Evolutionary conservation across 1,284 basidiomycete genomes (phyloP).

Genomic region (Cutaneotrichosporon daszewskae): DNA sequence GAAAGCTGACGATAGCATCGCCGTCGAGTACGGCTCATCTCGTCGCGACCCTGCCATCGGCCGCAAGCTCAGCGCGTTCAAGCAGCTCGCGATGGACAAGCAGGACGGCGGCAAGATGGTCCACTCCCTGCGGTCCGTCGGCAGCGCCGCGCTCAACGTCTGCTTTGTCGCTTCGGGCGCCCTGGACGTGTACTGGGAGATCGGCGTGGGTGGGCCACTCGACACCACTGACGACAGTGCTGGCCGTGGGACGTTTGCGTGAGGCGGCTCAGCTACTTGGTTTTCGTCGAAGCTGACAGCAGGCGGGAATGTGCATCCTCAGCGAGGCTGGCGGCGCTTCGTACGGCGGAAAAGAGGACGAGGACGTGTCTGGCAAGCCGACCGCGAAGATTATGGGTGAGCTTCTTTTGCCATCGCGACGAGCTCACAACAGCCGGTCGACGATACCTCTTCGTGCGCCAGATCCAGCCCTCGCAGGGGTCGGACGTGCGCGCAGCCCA

Average conservation of each 20-base stretch:
- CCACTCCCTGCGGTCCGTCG: conserved; percentile 75
- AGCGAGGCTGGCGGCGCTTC: conserved; percentile 79
- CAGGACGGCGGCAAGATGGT: conserved; percentile 71
- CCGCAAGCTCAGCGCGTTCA: conserved; percentile 68
- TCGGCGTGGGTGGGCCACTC: conserved; percentile 53
- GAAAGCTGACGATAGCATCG: conserved; percentile 50
- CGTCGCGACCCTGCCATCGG: conserved; percentile 60
- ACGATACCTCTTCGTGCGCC: conserved; percentile 73
- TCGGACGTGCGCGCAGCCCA: too few relatives aligned
- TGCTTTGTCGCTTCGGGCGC: conserved; percentile 75
- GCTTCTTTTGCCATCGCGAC: conserved; percentile 5
- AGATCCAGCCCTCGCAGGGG: too few relatives aligned
- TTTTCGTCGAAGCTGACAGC: conserved; percentile 8
- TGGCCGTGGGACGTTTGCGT: conserved; percentile 88
- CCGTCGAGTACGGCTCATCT: conserved; percentile 85
- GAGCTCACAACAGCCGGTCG: conserved; percentile 55
- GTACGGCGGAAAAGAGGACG: conserved; percentile 60
- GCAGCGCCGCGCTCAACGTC: conserved; percentile 80
- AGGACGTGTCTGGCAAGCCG: conserved; percentile 31
- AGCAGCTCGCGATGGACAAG: conserved; percentile 69
- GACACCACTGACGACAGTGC: conserved; percentile 22
- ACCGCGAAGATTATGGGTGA: conserved; percentile 59
- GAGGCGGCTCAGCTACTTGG: conserved; percentile 26
- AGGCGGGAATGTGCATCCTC: conserved; percentile 84
- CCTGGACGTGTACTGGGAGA: conserved; percentile 80